Percentiles rank a stretch among this genome's conserved stretches.
These are phyloP conservation scores for Rhizoclosmatium sp. DNA, from an alignment of 192 early-diverging fungal species.

Conservation along the genomic window DNA sequence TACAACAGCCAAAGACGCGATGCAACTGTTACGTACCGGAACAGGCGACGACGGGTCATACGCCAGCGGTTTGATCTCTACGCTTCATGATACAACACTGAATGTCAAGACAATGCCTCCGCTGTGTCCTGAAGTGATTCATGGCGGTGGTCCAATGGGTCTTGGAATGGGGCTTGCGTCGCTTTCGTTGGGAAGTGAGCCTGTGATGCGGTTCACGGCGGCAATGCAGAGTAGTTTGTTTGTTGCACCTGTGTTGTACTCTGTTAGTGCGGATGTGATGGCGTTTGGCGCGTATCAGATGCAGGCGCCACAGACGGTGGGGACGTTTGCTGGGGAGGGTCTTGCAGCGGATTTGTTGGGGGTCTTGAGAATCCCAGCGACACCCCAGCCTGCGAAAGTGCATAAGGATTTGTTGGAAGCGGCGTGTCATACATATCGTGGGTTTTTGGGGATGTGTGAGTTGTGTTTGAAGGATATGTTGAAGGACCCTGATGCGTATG, in stretches of 20 bases:
- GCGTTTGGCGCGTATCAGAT: conserved; percentile 38
- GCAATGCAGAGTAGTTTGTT: conserved; percentile 25
- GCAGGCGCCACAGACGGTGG: background rate
- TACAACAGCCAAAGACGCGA: conserved; percentile 15
- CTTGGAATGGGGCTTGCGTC: background rate
- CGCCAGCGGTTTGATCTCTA: background rate
- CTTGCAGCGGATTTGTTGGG: conserved; percentile 15
- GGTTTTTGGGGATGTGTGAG: conserved; percentile 29
- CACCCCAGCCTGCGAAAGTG: conserved; percentile 18
- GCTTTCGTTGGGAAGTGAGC: background rate
- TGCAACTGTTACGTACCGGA: conserved; percentile 8
- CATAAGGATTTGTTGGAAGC: conserved; percentile 33
- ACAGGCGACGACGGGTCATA: conserved; percentile 2
- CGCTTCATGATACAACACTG: conserved; percentile 5
- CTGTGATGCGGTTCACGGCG: conserved; percentile 26
- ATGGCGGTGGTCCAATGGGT: background rate
- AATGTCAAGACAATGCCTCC: background rate
- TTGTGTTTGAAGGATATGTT: conserved; percentile 16
- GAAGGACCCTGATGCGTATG: conserved; percentile 19
- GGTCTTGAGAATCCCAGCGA: conserved; percentile 21
- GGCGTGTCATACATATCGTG: conserved; percentile 5
- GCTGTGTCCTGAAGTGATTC: background rate
- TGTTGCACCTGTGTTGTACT: conserved; percentile 25
- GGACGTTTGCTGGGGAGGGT: background rate
- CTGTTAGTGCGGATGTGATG: conserved; percentile 36